Evolutionary conservation across 1,139 yeast species (phyloP).

Genomic region (Saccharomyces hybrid): DNA sequence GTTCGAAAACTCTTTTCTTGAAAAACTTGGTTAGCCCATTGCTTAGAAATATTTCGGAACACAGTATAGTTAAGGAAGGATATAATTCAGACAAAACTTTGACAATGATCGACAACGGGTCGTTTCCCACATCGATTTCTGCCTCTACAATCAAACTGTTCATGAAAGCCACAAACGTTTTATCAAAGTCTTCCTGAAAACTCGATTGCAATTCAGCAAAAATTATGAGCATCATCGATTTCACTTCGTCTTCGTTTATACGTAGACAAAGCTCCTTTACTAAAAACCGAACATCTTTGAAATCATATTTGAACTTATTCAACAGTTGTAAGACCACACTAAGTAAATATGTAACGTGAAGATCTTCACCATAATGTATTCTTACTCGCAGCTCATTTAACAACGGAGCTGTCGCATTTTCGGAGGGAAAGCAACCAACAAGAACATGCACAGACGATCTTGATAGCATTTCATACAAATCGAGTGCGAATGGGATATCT

Average conservation of each 20-base stretch:
- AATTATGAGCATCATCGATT: constrained; percentile 20
- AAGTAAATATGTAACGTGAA: constrained; percentile 14
- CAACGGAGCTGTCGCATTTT: constrained; percentile 14
- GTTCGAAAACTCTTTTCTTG: constrained; percentile 11
- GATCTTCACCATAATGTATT: constrained; percentile 18
- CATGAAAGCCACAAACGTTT: constrained; percentile 13
- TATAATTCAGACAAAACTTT: constrained; percentile 22
- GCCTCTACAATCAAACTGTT: constrained; percentile 24
- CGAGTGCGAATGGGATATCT: constrained; percentile 14
- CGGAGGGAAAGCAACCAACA: constrained; percentile 18
- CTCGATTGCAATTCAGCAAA: constrained; percentile 15
- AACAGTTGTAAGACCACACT: constrained; percentile 20
- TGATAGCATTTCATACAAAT: constrained; percentile 17
- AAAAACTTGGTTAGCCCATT: constrained; percentile 19
- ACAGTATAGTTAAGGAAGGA: constrained; percentile 23
- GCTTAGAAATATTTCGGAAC: constrained; percentile 24
- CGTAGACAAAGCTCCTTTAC: constrained; percentile 19
- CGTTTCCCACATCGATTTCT: constrained; percentile 21
- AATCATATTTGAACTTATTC: constrained; percentile 18
- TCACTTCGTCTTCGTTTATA: constrained; percentile 15
- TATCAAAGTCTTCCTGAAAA: constrained; percentile 15
- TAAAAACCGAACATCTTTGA: constrained; percentile 19
- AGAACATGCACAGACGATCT: constrained; percentile 17
- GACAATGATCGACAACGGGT: constrained; percentile 19
- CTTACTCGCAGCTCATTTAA: constrained; percentile 16